phyloP scores from a whole-genome alignment of 2,329 filamentous ascomycete species.

The Clonostachys rosea region DNA sequence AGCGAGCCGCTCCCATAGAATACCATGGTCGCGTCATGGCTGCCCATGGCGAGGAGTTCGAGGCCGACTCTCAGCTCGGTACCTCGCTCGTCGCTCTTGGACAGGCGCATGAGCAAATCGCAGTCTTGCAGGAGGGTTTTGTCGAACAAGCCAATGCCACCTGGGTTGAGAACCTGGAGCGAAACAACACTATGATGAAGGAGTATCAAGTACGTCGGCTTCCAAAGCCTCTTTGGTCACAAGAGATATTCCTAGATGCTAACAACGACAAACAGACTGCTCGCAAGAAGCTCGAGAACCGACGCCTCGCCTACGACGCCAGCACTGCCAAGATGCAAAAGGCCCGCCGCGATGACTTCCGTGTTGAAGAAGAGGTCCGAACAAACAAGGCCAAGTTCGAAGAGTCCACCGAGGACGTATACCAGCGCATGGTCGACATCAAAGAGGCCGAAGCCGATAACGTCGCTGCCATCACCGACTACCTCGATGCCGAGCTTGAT shows the following conservation, averaged over 20 bases:
- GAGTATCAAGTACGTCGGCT: constrained; percentile 75
- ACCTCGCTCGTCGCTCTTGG: constrained; percentile 77
- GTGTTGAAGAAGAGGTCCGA: constrained; percentile 87
- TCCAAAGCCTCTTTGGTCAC: neutral
- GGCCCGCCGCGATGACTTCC: constrained; percentile 88
- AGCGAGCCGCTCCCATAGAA: constrained; percentile 76
- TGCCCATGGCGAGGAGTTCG: constrained; percentile 86
- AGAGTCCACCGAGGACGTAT: constrained; percentile 88
- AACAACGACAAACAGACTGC: constrained; percentile 41
- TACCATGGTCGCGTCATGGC: constrained; percentile 84
- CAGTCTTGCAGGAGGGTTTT: constrained; percentile 80
- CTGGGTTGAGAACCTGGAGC: constrained; percentile 90
- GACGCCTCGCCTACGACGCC: constrained; percentile 86
- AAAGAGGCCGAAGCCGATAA: constrained; percentile 86
- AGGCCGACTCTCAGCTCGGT: constrained; percentile 85
- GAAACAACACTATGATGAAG: constrained; percentile 90
- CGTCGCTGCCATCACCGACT: constrained; percentile 71
- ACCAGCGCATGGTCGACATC: constrained; percentile 91
- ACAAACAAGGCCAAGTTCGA: constrained; percentile 94
- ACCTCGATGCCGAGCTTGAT: constrained; percentile 83
- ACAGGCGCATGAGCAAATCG: constrained; percentile 82
- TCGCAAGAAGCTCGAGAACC: constrained; percentile 89
- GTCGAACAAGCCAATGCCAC: constrained; percentile 70
- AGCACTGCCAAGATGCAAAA: constrained; percentile 89
- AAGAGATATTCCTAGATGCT: neutral